Evolutionary conservation across 495 filamentous ascomycete species (phyloP).

Genomic region (Podospora didyma): DNA sequence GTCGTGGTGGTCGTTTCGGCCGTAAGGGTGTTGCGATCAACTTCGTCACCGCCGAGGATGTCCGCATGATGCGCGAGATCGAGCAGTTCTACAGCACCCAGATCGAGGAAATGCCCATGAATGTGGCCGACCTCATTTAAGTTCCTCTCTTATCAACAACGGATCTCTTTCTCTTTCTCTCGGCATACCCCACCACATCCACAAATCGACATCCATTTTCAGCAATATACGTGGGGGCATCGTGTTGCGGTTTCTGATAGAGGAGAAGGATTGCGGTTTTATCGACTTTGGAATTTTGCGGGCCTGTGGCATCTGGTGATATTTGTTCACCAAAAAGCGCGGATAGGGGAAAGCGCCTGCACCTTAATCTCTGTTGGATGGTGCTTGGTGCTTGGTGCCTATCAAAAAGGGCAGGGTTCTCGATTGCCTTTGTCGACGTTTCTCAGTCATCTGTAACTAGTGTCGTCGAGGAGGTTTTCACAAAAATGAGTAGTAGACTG

Average conservation of each 20-base stretch:
- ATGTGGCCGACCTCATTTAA: conserved; percentile 66
- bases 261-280: conserved; percentile 19
- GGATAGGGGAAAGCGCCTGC: conserved; percentile 20
- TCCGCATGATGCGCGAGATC: conserved; percentile 95
- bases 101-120: conserved; percentile 99
- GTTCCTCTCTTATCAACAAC: neutral
- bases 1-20: conserved; percentile 91
- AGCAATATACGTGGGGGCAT: conserved; percentile 21
- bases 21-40: conserved; percentile 99
- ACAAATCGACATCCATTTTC: conserved; percentile 21
- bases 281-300: conserved; percentile 14
- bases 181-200: conserved; percentile 20
- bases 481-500: conserved; percentile 35
- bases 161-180: conserved; percentile 21
- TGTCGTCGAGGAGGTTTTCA: conserved; percentile 21
- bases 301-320: conserved; percentile 25
- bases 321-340: conserved; percentile 26
- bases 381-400: conserved; percentile 27
- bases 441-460: conserved; percentile 29
- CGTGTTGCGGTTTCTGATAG: conserved; percentile 26
- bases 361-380: conserved; percentile 25
- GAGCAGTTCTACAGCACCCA: conserved; percentile 96
- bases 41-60: conserved; percentile 96
- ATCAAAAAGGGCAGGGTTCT: conserved; percentile 27
- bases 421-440: conserved; percentile 13